These are phyloP conservation scores for Teunomyces stri DNA, from an alignment of 805 yeast genomes.

Conservation along the genomic window DNA sequence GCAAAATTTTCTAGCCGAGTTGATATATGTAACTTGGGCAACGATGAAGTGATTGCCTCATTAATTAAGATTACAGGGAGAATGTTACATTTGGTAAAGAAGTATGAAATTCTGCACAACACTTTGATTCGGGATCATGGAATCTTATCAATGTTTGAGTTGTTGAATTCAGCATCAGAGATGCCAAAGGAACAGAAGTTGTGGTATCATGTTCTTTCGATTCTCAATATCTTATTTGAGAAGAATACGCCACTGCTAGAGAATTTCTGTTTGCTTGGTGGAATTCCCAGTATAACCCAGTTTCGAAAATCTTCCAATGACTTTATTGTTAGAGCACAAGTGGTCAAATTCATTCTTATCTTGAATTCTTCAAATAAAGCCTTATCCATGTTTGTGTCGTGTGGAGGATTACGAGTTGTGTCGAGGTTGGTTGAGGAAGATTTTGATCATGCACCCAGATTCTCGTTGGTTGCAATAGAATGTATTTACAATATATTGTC, in stretches of 20 bases:
- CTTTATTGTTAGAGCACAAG: constrained; percentile 33
- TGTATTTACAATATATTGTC: constrained; percentile 34
- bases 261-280: constrained; percentile 42
- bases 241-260: constrained; percentile 32
- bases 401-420: constrained; percentile 46
- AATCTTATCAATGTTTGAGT: constrained; percentile 35
- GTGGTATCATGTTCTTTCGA: constrained; percentile 37
- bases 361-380: constrained; percentile 35
- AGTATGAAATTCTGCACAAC: constrained; percentile 40
- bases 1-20: constrained; percentile 31
- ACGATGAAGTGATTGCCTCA: constrained; percentile 28
- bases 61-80: constrained; percentile 36
- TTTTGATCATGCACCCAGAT: constrained; percentile 34
- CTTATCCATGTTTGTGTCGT: constrained; percentile 40
- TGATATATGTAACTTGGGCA: constrained; percentile 26
- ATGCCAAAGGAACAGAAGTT: constrained; percentile 29
- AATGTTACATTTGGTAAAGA: constrained; percentile 36
- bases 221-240: constrained; percentile 34
- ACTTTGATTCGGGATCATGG: constrained; percentile 43
- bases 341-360: constrained; percentile 32
- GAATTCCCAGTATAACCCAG: constrained; percentile 40
- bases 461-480: constrained; percentile 38
- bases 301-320: constrained; percentile 32
- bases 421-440: constrained; percentile 48
- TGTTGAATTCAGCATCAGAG: constrained; percentile 35